These are phyloP conservation scores for Macrolepiota dolichaula DNA, from an alignment of 768 basidiomycete genomes.

Conservation along the genomic window DNA sequence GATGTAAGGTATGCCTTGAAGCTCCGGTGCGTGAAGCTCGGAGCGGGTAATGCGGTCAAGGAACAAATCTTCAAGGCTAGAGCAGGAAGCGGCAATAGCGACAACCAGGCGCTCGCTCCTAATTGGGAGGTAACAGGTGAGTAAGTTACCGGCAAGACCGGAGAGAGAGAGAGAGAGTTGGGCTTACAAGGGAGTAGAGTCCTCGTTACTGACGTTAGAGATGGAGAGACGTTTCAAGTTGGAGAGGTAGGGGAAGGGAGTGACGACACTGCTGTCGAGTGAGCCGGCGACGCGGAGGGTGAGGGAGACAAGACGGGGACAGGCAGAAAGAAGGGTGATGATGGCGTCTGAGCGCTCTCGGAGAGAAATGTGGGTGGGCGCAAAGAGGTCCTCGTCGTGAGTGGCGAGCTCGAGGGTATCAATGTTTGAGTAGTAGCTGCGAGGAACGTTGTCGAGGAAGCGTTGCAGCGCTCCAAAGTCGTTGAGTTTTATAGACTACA, in stretches of 20 bases:
- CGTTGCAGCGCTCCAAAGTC: conserved; percentile 40
- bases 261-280: conserved; percentile 44
- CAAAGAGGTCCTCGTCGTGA: conserved; percentile 16
- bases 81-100: conserved; percentile 59
- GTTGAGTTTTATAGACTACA: conserved; percentile 49
- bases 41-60: conserved; percentile 68
- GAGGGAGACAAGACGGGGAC: conserved; percentile 45
- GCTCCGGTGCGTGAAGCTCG: conserved; percentile 58
- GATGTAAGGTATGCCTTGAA: conserved; percentile 49
- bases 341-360: conserved; percentile 42
- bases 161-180: conserved; percentile 18
- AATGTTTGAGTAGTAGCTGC: conserved; percentile 45
- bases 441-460: conserved; percentile 58
- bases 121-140: conserved; percentile 10
- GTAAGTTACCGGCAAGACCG: conserved; percentile 4
- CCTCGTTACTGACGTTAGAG: conserved; percentile 41
- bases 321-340: conserved; percentile 45
- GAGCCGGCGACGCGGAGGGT: conserved; percentile 46
- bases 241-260: conserved; percentile 41
- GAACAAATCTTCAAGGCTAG: conserved; percentile 50
- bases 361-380: conserved; percentile 19
- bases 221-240: conserved; percentile 46
- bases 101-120: conserved; percentile 73
- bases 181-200: conserved; percentile 41
- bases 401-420: conserved; percentile 52